Conservation (phyloP, 305 asterid species). For the Salvia sclarea region DNA sequence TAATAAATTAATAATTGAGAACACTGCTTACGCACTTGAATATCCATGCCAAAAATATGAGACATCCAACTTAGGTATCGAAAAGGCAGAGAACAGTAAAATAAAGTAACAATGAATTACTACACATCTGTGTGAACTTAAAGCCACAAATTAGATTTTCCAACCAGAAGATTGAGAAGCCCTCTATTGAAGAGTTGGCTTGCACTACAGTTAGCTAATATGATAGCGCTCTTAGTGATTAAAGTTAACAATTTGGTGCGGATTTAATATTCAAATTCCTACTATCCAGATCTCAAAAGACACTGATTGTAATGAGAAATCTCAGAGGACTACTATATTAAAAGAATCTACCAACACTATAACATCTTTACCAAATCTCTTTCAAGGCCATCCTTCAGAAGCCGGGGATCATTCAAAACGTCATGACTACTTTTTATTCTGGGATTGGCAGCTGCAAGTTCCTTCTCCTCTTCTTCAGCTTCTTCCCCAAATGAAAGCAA, state of each 20-base stretch:
- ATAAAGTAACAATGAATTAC: not conserved
- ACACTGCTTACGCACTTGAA: conserved; percentile 10
- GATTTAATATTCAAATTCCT: conserved; percentile 5
- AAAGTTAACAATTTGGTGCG: not conserved
- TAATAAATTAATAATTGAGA: conserved; percentile 13
- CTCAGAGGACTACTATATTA: conserved; percentile 5
- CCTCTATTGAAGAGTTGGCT: not conserved
- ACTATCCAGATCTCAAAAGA: conserved; percentile 27
- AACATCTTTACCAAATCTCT: conserved; percentile 49
- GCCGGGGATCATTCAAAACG: conserved; percentile 92
- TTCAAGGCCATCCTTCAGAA: conserved; percentile 63
- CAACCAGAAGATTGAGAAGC: conserved; percentile 4
- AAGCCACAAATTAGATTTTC: conserved; percentile 6
- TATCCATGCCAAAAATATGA: conserved; percentile 13
- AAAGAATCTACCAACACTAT: conserved; percentile 14
- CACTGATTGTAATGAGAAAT: conserved; percentile 7
- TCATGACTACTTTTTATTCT: conserved; percentile 94
- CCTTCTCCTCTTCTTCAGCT: conserved; percentile 98
- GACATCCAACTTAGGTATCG: conserved; percentile 23
- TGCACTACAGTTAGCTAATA: not conserved
- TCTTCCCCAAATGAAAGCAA: conserved; percentile 98
- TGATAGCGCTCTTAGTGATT: conserved; percentile 19
- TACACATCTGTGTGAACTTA: conserved; percentile 11
- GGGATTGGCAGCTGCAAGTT: conserved; percentile 56
- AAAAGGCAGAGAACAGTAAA: conserved; percentile 24